A percentile compares a stretch with the other conserved stretches of the same genome.
phyloP scores from a whole-genome alignment of 495 filamentous ascomycete genomes.

The Neurospora sp. region DNA sequence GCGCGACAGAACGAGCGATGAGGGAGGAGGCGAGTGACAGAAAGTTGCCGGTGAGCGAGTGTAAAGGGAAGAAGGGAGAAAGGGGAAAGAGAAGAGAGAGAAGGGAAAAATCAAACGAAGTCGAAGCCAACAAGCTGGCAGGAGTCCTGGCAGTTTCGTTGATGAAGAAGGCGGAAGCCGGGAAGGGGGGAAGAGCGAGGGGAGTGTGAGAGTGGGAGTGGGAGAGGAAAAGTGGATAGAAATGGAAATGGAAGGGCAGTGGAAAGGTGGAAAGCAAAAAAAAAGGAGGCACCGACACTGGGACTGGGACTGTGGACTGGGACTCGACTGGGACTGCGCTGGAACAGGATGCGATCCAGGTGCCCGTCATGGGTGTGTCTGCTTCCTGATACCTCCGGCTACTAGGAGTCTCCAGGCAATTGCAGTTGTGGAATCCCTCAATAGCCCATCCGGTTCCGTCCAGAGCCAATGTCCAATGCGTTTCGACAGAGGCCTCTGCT shows the following conservation, averaged over 20 bases:
- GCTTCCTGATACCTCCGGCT: not conserved
- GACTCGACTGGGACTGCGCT: not conserved
- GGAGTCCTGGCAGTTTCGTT: not conserved
- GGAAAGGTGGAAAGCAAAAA: not conserved
- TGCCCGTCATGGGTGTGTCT: not conserved
- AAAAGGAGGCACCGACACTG: not conserved
- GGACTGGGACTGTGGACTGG: not conserved
- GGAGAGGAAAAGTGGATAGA: not conserved
- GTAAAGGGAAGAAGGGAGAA: slow-evolving; percentile 15
- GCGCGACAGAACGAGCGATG: slow-evolving; percentile 17
- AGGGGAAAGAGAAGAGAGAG: slow-evolving; percentile 10
- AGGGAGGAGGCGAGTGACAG: slow-evolving; percentile 18
- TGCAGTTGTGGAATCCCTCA: not conserved
- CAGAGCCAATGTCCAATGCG: not conserved
- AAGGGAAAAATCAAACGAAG: slow-evolving; percentile 15
- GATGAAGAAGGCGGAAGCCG: not conserved
- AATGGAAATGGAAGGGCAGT: not conserved
- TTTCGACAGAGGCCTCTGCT: not conserved
- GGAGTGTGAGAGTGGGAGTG: not conserved
- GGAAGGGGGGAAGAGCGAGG: not conserved
- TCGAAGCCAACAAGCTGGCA: not conserved
- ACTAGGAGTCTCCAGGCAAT: not conserved
- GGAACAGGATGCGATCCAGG: not conserved
- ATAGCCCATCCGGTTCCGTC: not conserved
- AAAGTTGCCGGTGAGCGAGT: slow-evolving; percentile 4